phyloP scores from a whole-genome alignment of 768 basidiomycete species.

The Mycena sanguinolenta region DNA sequence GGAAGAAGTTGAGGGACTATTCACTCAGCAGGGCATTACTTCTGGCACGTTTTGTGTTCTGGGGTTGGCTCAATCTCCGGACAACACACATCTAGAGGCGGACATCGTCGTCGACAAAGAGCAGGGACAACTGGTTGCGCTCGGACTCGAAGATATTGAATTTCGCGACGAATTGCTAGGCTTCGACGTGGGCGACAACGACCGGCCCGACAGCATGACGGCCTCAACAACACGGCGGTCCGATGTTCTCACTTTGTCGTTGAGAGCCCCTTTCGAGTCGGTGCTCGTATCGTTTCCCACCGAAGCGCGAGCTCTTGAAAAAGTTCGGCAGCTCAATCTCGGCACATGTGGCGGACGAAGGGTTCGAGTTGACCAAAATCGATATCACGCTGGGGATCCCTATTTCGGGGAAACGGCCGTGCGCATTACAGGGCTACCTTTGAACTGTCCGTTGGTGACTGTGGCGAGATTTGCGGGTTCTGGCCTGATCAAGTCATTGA shows the following conservation, averaged over 20 bases:
- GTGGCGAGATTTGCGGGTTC: conserved; percentile 7
- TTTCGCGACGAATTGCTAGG: conserved; percentile 5
- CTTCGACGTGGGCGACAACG: conserved; percentile 6
- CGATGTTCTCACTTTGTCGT: conserved; percentile 5
- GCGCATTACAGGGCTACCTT: conserved; percentile 6
- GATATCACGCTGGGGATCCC: conserved; percentile 3
- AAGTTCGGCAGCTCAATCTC: conserved; percentile 2
- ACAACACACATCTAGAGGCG: conserved; percentile 7
- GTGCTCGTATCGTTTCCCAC: conserved; percentile 7
- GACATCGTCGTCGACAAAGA: conserved; percentile 9
- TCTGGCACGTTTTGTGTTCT: neutral
- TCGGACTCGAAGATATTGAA: neutral
- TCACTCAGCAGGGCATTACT: conserved; percentile 2
- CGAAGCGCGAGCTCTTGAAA: conserved; percentile 2
- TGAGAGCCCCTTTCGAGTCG: conserved; percentile 7
- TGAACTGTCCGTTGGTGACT: conserved; percentile 6
- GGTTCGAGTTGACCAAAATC: conserved; percentile 1
- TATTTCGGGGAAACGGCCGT: conserved; percentile 8
- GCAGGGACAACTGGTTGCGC: neutral
- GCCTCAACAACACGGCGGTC: neutral
- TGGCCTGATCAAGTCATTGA: neutral
- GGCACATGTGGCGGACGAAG: conserved; percentile 8
- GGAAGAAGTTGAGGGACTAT: conserved; percentile 4
- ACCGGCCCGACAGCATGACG: conserved; percentile 3
- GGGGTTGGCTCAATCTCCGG: conserved; percentile 12